Conservation (phyloP, 225 moss, liverwort and hornwort species). For the Polytrichum formosum region DNA sequence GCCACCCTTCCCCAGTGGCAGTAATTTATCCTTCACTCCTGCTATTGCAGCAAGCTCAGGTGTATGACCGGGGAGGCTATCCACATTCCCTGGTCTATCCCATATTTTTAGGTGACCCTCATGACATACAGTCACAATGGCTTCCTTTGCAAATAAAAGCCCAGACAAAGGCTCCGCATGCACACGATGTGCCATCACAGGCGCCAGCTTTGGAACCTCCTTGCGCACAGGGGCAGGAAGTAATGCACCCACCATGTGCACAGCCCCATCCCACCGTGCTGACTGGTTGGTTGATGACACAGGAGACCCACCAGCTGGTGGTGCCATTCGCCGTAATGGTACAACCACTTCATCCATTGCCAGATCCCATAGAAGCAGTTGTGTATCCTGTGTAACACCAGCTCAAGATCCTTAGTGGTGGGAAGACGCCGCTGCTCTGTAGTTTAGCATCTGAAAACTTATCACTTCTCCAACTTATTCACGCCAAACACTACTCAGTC, state of each 20-base stretch:
- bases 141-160: slow-evolving; percentile 85
- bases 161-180: slow-evolving; percentile 95
- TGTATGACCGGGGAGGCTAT: slow-evolving; percentile 50
- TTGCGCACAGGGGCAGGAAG: slow-evolving; percentile 85
- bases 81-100: slow-evolving; percentile 83
- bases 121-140: slow-evolving; percentile 92
- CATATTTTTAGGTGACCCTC: slow-evolving; percentile 98
- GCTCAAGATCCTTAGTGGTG: slow-evolving; percentile 5
- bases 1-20: slow-evolving; percentile 66
- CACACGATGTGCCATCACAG: slow-evolving; percentile 97
- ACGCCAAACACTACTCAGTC: not conserved
- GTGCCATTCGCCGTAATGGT: slow-evolving; percentile 72
- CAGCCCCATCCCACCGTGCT: slow-evolving; percentile 67
- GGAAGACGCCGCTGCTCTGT: too few species aligned
- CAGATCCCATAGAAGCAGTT: slow-evolving; percentile 93
- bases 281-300: slow-evolving; percentile 51
- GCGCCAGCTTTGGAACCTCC: slow-evolving; percentile 96
- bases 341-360: slow-evolving; percentile 98
- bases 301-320: slow-evolving; percentile 68
- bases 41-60: slow-evolving; percentile 50
- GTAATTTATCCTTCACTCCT: slow-evolving; percentile 73
- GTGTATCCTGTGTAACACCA: slow-evolving; percentile 73
- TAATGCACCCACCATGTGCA: slow-evolving; percentile 63
- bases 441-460: not conserved
- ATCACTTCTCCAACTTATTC: not conserved